Base-by-base conservation (phyloP, 495 filamentous ascomycete genomes). In the Penicillium nucicola region DNA sequence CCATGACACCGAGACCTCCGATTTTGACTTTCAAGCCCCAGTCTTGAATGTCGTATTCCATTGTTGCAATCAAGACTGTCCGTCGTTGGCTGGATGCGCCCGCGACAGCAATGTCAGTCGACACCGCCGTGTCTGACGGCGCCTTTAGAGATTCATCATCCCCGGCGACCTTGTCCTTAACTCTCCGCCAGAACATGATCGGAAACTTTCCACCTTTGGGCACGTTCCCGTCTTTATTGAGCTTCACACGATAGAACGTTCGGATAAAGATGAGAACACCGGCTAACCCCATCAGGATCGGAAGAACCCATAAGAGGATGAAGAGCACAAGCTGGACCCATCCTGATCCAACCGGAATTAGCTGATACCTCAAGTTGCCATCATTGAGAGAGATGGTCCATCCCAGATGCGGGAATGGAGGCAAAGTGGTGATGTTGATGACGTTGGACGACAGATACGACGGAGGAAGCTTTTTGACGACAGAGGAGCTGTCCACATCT, bases 41-140 rank as follows among this genome's bases (percentile, higher is more conserved):
- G 57, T 86, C 84, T 45, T 85, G 80, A 49, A 87, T 86, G 54
- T 84, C 80, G 62, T 86, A 87, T 60, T 85, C 84, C 77, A 87
- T 83, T 28, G 82, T 86, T n/a, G 82, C 82, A 42, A 85, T 83
- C 14, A 86, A 69, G 5, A 84, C 77, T 18, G 75, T 80, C 6
- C 77, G 83, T 17, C 78, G 73, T 30, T 52, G 43, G 11, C 50
- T 42, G 18, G 25, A 23, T 13, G 39, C 51, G 1, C 54, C 58
- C 14, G 49, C 55, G 14, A 45, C n/a, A 15, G 48, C 48, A 30
- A 57, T 52, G 23, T 18, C 41, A 15, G 45, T 38, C 3, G 51
- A 31, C 13, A 42, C 44, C 56, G 62, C 12, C 52, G 52, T 39
- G 46, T 74, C 47, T 82, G 75, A 28, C 31, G 14, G 6, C 25